phyloP scores from a whole-genome alignment of 2,329 filamentous ascomycete species.

The Teratosphaeria gauchensis region DNA sequence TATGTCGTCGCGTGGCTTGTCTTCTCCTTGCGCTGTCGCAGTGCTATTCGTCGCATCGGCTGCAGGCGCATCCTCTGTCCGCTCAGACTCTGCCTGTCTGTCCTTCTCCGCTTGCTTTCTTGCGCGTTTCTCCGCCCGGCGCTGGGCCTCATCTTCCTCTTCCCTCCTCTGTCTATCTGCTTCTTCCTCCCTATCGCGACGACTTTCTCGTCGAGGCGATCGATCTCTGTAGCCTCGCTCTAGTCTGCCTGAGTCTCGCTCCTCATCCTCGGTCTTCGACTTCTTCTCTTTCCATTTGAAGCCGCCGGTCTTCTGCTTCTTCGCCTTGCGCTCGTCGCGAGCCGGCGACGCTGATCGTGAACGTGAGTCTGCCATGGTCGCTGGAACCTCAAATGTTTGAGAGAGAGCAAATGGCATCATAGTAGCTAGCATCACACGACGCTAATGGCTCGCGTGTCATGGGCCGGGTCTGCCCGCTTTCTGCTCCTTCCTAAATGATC shows the following conservation, averaged over 20 bases:
- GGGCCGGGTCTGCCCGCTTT: background rate
- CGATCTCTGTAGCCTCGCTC: conserved; percentile 27
- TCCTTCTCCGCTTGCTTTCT: conserved; percentile 12
- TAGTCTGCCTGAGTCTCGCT: conserved; percentile 16
- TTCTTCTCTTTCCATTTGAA: conserved; percentile 30
- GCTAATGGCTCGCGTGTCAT: background rate
- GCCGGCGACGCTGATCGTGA: conserved; percentile 24
- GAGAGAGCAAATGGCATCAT: background rate
- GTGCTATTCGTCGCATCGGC: conserved; percentile 10
- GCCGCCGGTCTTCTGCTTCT: conserved; percentile 24
- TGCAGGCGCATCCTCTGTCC: background rate
- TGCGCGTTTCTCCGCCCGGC: conserved; percentile 3
- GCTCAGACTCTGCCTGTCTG: background rate
- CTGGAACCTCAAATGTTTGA: background rate
- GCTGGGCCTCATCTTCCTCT: conserved; percentile 7
- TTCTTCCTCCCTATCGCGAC: conserved; percentile 14
- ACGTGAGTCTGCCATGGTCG: conserved; percentile 4
- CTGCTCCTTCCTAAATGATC: background rate
- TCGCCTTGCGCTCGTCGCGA: conserved; percentile 12
- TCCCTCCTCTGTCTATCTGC: conserved; percentile 4
- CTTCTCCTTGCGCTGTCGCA: conserved; percentile 10
- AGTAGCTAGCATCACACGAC: background rate
- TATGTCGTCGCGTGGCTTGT: background rate
- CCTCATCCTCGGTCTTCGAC: conserved; percentile 12
- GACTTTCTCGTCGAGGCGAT: conserved; percentile 20